Base-by-base conservation (phyloP, 2,329 filamentous ascomycete genomes). In the Sporothrix euskadiensis region DNA sequence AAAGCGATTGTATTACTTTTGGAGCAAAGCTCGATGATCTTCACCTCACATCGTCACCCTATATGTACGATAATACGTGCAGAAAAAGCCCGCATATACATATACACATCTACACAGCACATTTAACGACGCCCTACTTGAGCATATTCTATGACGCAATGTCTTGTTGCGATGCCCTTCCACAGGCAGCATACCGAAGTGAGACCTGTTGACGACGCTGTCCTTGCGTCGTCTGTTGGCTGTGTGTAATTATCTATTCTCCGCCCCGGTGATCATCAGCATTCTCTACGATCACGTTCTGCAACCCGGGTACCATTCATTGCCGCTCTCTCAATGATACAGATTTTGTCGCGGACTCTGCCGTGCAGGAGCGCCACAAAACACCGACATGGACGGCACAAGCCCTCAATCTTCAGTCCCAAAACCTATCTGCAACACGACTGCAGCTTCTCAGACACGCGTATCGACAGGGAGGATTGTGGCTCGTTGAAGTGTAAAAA, bases 351-450 rank as follows among this genome's bases (percentile, higher is more conserved):
- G 12, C 22, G 61, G 32, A 19, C 14, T 30, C 10, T 19, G 12
- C n/a, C 12, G 16, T 66, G 39, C 22, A 66, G 39, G 61, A 66
- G 30, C 61, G 39, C 39, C 39, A 66, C 61, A 66, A 66, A 66
- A 65, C 57, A 26, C 5, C 4, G 26, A 12, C 41, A 4, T 6
- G 35, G 6, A 47, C n/a, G 22, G 19, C 22, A 12, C 12, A 12
- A 16, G 10, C 30, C 57, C 32, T 61, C 12, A 16, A 39, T 8
- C 8, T 30, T 5, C 39, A 30, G n/a, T 30, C 5, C 61, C 12
- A 39, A 66, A 44, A 65, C 39, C 44, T 2, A 14, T n/a, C n/a
- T 66, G n/a, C n/a, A 47, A 47, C 61, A 66, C 19, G 22, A 2
- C 39, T 66, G 61, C 61, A 66, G 16, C 14, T 26, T 47, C 12